Conservation (phyloP, 1,284 basidiomycete genomes). For the Trichosporon sp. region DNA sequence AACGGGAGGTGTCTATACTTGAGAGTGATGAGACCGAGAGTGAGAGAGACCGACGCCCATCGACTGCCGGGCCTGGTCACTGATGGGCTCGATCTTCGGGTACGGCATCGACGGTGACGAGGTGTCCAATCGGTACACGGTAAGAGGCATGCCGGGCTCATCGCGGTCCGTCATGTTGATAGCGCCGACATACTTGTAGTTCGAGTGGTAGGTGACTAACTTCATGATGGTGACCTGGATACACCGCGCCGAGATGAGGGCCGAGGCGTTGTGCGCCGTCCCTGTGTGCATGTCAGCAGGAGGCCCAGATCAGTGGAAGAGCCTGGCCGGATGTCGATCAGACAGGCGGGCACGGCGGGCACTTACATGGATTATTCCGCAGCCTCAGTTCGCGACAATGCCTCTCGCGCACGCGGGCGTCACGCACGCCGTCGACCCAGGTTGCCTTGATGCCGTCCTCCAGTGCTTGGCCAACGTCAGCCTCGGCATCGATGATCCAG, state of each 20-base stretch:
- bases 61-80: background rate
- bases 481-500: slow-evolving; percentile 48
- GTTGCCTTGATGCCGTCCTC: slow-evolving; percentile 43
- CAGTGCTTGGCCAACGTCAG: slow-evolving; percentile 41
- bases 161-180: slow-evolving; percentile 43
- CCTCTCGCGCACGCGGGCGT: slow-evolving; percentile 40
- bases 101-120: background rate
- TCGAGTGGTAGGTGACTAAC: slow-evolving; percentile 27
- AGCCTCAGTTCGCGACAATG: slow-evolving; percentile 45
- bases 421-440: slow-evolving; percentile 42
- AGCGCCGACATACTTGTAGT: slow-evolving; percentile 39
- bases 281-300: background rate
- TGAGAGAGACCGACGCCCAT: background rate
- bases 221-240: slow-evolving; percentile 46
- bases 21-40: background rate
- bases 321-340: background rate
- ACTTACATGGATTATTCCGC: slow-evolving; percentile 42
- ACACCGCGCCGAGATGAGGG: slow-evolving; percentile 40
- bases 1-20: background rate
- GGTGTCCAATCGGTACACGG: slow-evolving; percentile 31
- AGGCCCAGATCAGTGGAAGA: background rate
- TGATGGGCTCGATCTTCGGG: background rate
- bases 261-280: slow-evolving; percentile 26
- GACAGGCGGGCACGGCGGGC: slow-evolving; percentile 10
- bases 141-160: slow-evolving; percentile 42